These are phyloP conservation scores for Pseudogymnoascus sp. DNA, from an alignment of 2,329 filamentous ascomycete genomes.

Conservation along the genomic window DNA sequence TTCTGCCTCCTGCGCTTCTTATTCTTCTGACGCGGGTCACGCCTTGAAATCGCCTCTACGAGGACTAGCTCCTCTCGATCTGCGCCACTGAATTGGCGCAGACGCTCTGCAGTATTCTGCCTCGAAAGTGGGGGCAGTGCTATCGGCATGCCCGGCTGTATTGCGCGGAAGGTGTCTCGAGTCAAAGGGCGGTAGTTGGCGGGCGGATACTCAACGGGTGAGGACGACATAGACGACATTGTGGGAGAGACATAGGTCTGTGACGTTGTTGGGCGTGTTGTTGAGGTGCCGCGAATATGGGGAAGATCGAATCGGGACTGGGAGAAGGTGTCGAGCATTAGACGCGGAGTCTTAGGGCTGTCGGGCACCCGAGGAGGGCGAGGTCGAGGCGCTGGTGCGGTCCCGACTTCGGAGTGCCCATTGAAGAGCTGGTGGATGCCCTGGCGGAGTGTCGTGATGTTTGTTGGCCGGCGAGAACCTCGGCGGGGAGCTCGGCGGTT, in stretches of 20 bases:
- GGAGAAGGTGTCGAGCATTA: constrained; percentile 33
- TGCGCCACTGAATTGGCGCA: constrained; percentile 14
- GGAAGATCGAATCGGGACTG: constrained; percentile 36
- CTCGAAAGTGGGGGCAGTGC: constrained; percentile 12
- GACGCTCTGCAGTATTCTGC: constrained; percentile 10
- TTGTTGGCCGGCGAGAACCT: neutral
- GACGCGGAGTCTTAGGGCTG: constrained; percentile 41
- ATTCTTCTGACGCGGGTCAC: neutral
- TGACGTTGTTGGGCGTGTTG: constrained; percentile 23
- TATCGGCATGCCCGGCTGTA: constrained; percentile 11
- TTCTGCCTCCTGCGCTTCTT: constrained; percentile 26
- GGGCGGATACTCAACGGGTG: constrained; percentile 9
- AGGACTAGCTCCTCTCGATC: neutral
- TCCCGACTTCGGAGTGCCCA: constrained; percentile 21
- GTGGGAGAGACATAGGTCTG: neutral
- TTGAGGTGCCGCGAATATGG: constrained; percentile 33
- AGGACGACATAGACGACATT: neutral
- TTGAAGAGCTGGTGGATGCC: constrained; percentile 22
- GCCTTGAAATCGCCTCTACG: neutral
- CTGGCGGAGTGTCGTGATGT: neutral
- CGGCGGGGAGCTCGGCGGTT: neutral
- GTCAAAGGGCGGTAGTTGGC: constrained; percentile 16
- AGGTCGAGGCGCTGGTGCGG: neutral
- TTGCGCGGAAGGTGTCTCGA: constrained; percentile 7
- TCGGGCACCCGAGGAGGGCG: constrained; percentile 25